phyloP scores from a whole-genome alignment of 2,329 filamentous ascomycete genomes.

The Paracamarosporium sp. region DNA sequence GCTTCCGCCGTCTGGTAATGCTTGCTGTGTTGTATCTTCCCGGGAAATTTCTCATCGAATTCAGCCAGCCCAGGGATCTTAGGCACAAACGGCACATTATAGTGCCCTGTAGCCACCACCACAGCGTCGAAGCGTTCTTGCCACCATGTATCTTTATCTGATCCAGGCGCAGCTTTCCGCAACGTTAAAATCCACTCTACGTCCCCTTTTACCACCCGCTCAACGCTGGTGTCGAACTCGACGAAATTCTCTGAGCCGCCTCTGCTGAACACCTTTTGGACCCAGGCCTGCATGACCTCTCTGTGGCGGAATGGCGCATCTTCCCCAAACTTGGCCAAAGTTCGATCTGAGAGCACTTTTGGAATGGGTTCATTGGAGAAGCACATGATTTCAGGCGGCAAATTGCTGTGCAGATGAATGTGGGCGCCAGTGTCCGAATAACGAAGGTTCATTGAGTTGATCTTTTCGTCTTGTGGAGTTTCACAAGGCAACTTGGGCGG shows the following conservation, averaged over 20 bases:
- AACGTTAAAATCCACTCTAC: not conserved
- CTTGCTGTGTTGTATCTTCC: constrained; percentile 65
- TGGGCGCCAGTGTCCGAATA: not conserved
- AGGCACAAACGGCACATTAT: constrained; percentile 72
- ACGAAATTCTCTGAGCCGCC: not conserved
- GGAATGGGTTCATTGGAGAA: not conserved
- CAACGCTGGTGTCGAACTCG: not conserved
- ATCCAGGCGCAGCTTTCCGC: not conserved
- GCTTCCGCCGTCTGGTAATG: constrained; percentile 1
- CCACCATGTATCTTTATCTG: constrained; percentile 44
- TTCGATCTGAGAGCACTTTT: not conserved
- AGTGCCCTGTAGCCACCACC: constrained; percentile 79
- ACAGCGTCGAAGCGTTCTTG: constrained; percentile 67
- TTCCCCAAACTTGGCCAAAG: not conserved
- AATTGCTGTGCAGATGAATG: not conserved
- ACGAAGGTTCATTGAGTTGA: not conserved
- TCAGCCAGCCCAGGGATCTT: constrained; percentile 63
- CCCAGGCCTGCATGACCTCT: not conserved
- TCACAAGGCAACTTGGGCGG: not conserved
- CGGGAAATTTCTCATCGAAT: constrained; percentile 67
- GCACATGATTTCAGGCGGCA: not conserved
- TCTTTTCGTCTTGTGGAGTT: not conserved
- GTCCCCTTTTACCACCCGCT: not conserved
- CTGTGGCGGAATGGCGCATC: not conserved
- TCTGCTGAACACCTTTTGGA: not conserved